phyloP scores from a whole-genome alignment of 768 basidiomycete species.

The Auricularia sp. region DNA sequence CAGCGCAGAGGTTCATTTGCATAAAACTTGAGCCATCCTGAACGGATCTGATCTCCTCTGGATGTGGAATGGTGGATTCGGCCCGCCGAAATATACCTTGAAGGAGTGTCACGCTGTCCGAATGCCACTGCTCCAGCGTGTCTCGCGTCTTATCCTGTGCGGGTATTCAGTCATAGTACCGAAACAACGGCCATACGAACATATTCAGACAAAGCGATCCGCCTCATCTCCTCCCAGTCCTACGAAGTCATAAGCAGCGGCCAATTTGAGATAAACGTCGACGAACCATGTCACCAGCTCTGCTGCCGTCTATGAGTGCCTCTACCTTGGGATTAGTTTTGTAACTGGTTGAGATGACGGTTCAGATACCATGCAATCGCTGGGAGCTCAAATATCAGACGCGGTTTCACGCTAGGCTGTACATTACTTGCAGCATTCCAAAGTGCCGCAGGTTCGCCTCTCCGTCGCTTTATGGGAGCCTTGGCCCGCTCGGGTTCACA shows the following conservation, averaged over 20 bases:
- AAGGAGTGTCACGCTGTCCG: constrained; percentile 1
- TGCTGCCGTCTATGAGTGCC: too few species aligned
- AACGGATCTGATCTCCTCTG: background rate
- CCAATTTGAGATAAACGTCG: background rate
- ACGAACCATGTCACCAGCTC: background rate
- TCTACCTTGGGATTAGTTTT: too few species aligned
- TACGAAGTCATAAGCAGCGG: background rate
- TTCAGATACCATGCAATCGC: background rate
- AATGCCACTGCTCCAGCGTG: constrained; percentile 5
- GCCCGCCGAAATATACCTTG: constrained; percentile 1
- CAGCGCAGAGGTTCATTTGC: background rate
- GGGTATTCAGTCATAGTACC: background rate
- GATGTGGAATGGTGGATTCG: background rate
- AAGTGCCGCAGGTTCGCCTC: background rate
- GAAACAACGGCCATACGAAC: background rate
- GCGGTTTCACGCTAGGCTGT: background rate
- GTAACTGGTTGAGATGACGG: background rate
- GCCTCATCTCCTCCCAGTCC: constrained; percentile 1
- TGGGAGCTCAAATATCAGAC: background rate
- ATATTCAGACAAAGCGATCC: constrained; percentile 5
- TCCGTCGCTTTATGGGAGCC: background rate
- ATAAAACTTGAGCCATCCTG: background rate
- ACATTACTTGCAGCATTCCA: background rate
- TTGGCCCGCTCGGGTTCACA: background rate
- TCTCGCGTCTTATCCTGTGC: constrained; percentile 4